Percentiles rank a stretch among this genome's conserved stretches.
Conservation (phyloP, 805 yeast genomes). For the Sugiyamaella smithiae region DNA sequence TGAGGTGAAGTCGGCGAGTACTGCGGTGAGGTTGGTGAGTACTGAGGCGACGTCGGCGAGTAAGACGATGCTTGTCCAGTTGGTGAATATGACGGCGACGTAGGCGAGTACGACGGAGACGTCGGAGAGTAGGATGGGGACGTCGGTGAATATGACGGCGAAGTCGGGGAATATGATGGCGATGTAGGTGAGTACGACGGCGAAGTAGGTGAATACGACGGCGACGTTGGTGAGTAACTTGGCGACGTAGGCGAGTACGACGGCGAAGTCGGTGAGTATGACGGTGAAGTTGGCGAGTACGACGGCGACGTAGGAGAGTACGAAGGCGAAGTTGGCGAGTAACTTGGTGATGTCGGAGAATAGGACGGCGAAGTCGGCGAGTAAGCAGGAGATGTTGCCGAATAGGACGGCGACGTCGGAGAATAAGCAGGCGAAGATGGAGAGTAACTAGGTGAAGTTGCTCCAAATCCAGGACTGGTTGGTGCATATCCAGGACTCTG, state of each 20-base stretch:
- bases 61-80: constrained; percentile 37
- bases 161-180: constrained; percentile 68
- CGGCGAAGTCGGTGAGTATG: constrained; percentile 78
- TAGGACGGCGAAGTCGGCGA: constrained; percentile 73
- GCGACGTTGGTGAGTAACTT: constrained; percentile 71
- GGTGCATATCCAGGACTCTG: constrained; percentile 71
- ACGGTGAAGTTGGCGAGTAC: constrained; percentile 68
- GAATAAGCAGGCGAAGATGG: constrained; percentile 71
- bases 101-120: constrained; percentile 57
- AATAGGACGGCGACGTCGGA: constrained; percentile 76
- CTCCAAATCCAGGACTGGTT: constrained; percentile 61
- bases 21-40: constrained; percentile 31
- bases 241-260: constrained; percentile 61
- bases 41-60: constrained; percentile 46
- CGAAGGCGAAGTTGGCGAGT: constrained; percentile 69
- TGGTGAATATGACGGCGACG: constrained; percentile 57
- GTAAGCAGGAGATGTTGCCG: constrained; percentile 80
- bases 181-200: constrained; percentile 69
- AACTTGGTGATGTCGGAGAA: constrained; percentile 61
- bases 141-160: constrained; percentile 64
- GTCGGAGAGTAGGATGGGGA: constrained; percentile 67
- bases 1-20: constrained; percentile 69
- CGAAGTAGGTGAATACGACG: constrained; percentile 60
- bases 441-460: constrained; percentile 66
- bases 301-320: constrained; percentile 71